Conservation (phyloP, 31 red algal species). For the Odonthalia washingtoniensis region DNA sequence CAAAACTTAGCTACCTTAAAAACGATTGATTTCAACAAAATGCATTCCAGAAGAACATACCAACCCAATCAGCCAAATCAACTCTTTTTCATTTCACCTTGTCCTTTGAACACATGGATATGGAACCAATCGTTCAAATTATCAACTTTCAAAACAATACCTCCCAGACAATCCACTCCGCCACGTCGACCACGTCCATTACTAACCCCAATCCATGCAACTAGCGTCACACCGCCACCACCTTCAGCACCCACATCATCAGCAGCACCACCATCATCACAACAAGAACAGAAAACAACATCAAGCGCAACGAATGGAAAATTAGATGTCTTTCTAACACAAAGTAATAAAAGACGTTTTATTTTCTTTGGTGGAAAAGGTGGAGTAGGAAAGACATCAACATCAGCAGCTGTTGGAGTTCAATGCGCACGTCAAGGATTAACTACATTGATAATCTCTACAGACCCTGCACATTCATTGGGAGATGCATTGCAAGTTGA, state of each 20-base stretch:
- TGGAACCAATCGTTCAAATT: no score
- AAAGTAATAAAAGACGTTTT: not conserved
- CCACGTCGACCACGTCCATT: not conserved
- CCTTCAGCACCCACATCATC: conserved; percentile 87
- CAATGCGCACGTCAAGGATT: conserved; percentile 53
- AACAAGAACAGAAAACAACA: conserved; percentile 75
- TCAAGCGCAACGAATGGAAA: no score
- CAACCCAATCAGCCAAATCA: no score
- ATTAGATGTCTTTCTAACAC: not conserved
- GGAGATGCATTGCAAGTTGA: conserved; percentile 88
- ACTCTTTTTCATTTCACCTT: no score
- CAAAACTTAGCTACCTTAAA: no score
- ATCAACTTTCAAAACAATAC: no score
- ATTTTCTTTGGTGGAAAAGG: conserved; percentile 94
- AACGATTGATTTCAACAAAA: no score
- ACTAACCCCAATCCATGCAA: conserved; percentile 7
- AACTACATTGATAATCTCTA: conserved; percentile 87
- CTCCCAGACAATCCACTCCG: no score
- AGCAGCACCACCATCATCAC: conserved; percentile 89
- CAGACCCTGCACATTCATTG: conserved; percentile 96
- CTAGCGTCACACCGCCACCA: conserved; percentile 69
- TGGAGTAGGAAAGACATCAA: conserved; percentile 95
- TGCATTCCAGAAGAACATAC: no score
- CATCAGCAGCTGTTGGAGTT: conserved; percentile 61
- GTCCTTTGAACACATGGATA: no score